Percentiles rank a stretch among this genome's conserved stretches.
These are phyloP conservation scores for Entelexis sorbosivorans DNA, from an alignment of 1,139 yeast genomes.

Conservation along the genomic window DNA sequence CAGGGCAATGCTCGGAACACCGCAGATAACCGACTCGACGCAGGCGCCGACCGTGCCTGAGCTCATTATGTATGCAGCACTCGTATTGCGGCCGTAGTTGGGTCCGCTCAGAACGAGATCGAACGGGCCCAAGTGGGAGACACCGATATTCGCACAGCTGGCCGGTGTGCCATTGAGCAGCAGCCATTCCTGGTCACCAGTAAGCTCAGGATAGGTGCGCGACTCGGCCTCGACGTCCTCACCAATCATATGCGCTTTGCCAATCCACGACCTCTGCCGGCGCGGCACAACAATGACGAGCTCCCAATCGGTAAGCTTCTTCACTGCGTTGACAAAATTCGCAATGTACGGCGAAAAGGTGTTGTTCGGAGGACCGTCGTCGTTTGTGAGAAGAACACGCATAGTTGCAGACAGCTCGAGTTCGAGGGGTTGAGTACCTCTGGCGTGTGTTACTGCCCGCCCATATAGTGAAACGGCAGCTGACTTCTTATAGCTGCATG, in stretches of 20 bases:
- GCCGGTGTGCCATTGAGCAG: constrained; percentile 90
- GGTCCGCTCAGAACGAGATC: constrained; percentile 92
- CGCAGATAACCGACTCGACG: constrained; percentile 82
- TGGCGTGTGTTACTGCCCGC: background rate
- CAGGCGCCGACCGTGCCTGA: constrained; percentile 98
- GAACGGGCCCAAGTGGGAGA: constrained; percentile 60
- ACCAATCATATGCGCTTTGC: constrained; percentile 93
- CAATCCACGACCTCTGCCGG: constrained; percentile 74
- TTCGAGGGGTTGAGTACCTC: background rate
- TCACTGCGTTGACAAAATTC: constrained; percentile 63
- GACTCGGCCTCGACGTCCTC: constrained; percentile 44
- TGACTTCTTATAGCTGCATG: background rate
- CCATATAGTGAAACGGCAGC: background rate
- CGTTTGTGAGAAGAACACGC: constrained; percentile 38
- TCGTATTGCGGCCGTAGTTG: constrained; percentile 84
- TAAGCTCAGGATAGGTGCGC: constrained; percentile 63
- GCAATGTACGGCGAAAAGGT: constrained; percentile 77
- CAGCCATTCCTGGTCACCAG: constrained; percentile 66
- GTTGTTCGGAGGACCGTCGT: constrained; percentile 87
- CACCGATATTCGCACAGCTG: constrained; percentile 83
- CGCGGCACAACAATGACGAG: constrained; percentile 71
- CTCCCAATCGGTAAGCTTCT: constrained; percentile 63
- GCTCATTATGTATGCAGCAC: constrained; percentile 79
- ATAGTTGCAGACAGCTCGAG: background rate
- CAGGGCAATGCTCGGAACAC: constrained; percentile 62